Conservation (phyloP, 768 basidiomycete genomes). For the Boletus reticulatus region DNA sequence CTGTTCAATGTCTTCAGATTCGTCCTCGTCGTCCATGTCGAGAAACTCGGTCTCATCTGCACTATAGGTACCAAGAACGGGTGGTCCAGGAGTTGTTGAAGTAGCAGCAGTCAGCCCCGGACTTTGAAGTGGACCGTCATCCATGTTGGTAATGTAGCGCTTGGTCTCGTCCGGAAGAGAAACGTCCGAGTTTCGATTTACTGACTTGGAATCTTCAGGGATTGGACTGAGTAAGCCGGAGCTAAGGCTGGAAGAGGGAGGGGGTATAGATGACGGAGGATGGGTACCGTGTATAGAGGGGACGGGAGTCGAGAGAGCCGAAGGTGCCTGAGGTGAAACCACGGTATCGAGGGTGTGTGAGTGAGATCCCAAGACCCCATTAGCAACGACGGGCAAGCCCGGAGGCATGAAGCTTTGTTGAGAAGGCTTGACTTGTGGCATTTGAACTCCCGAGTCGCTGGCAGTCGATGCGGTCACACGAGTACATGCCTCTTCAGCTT, state of each 20-base stretch:
- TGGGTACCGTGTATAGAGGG: slow-evolving; percentile 16
- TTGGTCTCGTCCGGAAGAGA: slow-evolving; percentile 76
- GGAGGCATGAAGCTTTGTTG: slow-evolving; percentile 6
- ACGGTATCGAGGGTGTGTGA: slow-evolving; percentile 15
- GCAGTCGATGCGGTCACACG: slow-evolving; percentile 3
- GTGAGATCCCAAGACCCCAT: not conserved
- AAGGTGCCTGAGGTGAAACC: slow-evolving; percentile 11
- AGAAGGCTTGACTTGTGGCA: slow-evolving; percentile 2
- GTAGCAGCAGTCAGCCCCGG: slow-evolving; percentile 31
- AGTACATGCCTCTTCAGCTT: slow-evolving; percentile 6
- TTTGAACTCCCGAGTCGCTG: slow-evolving; percentile 2
- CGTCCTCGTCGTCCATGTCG: slow-evolving; percentile 50
- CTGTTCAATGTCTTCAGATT: slow-evolving; percentile 16
- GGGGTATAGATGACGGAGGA: slow-evolving; percentile 14
- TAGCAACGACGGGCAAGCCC: not conserved
- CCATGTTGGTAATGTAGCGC: slow-evolving; percentile 67
- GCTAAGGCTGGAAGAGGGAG: slow-evolving; percentile 18
- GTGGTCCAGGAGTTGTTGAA: not conserved
- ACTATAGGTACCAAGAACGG: slow-evolving; percentile 2
- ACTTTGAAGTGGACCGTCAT: slow-evolving; percentile 59
- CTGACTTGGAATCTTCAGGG: slow-evolving; percentile 33
- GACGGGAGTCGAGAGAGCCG: slow-evolving; percentile 4
- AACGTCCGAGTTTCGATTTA: slow-evolving; percentile 64
- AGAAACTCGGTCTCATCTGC: slow-evolving; percentile 56
- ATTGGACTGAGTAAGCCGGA: slow-evolving; percentile 21